Evolutionary conservation across 1,284 basidiomycete species (phyloP), one percentile per base, ranked within the genome.

Genomic region (Ceratobasidium sp.): DNA sequence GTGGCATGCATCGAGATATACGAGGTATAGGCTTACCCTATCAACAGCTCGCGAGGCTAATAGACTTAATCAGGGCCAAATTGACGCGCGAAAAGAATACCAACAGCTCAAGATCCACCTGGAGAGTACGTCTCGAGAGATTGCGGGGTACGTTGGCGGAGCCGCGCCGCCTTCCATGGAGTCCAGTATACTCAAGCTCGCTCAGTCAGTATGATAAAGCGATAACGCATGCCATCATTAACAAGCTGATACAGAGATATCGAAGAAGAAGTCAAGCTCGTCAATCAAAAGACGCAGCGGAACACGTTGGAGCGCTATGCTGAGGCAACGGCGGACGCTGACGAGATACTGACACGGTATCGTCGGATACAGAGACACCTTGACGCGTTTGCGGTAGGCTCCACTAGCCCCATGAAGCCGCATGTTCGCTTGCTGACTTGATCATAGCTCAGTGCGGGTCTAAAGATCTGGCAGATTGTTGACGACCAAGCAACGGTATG

Each of bases 321-420:
- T 1, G 68, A 70, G 3, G 39, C 53, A 12, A 58, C 20, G 53
- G 68, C 56, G 4, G 68, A 70, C 51, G 13, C 68, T 3, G 39
- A 58, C 28, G 55, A 70, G 7, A 3, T 70, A 58, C 53, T 70
- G 28, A 53, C 56, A 20, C 44, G 68, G 18, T 70, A 70, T 28
- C 49, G 53, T 40, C 51, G 68, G 28, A 70, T 70, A 13, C 53
- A 70, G n/a, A 26, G 28, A 4, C 51, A n/a, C 13, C 15, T 75
- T 2, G 9, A 42, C 3, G 23, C 60, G 26, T 20, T 75, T 23
- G 28, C 26, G 61, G 72, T 75, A 61, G 7, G 61, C 23, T 3
- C 18, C 40, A 13, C 28, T 2, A 39, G 10, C 18, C 46, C 18
- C 10, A 12, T 20, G 28, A 10, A 51, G 55, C 46, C 18, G 18